phyloP scores from a whole-genome alignment of 345 rosid species.

The Murraya paniculata region DNA sequence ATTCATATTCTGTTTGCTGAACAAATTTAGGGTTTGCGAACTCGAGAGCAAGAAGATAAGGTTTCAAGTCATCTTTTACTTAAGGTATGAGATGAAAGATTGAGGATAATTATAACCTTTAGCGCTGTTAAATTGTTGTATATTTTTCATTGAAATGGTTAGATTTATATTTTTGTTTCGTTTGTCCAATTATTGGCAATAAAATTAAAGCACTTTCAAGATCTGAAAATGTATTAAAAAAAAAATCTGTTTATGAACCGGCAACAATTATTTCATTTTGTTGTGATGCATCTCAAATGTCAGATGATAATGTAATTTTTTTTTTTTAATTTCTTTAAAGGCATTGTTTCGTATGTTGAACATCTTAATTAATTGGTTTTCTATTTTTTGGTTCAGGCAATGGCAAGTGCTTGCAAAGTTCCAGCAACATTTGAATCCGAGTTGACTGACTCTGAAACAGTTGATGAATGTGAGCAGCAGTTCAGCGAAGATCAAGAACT shows the following conservation, averaged over 20 bases:
- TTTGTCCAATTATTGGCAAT: not conserved
- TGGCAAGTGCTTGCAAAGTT: constrained; percentile 79
- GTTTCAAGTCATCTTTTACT: constrained; percentile 68
- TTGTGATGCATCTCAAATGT: not conserved
- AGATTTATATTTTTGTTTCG: not conserved
- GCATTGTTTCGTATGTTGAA: not conserved
- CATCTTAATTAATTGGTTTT: constrained; percentile 4
- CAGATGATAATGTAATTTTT: not conserved
- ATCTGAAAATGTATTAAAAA: constrained; percentile 3
- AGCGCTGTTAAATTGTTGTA: not conserved
- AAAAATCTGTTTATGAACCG: not conserved
- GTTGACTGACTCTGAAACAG: constrained; percentile 59
- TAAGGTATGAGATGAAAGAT: constrained; percentile 46
- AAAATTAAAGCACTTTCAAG: not conserved
- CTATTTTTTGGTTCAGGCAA: constrained; percentile 49
- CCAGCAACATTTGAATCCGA: constrained; percentile 44
- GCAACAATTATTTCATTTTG: not conserved
- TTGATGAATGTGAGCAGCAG: constrained; percentile 43
- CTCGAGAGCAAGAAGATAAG: constrained; percentile 75
- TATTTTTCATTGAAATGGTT: not conserved
- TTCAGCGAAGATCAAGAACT: constrained; percentile 75
- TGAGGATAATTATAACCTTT: not conserved
- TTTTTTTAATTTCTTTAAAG: not conserved
- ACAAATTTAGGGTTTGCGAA: constrained; percentile 55
- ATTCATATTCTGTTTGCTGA: not conserved